Percentiles rank a stretch among this genome's conserved stretches.
Conservation (phyloP, 1,139 yeast genomes). For the Suhomyces wounanorum region DNA sequence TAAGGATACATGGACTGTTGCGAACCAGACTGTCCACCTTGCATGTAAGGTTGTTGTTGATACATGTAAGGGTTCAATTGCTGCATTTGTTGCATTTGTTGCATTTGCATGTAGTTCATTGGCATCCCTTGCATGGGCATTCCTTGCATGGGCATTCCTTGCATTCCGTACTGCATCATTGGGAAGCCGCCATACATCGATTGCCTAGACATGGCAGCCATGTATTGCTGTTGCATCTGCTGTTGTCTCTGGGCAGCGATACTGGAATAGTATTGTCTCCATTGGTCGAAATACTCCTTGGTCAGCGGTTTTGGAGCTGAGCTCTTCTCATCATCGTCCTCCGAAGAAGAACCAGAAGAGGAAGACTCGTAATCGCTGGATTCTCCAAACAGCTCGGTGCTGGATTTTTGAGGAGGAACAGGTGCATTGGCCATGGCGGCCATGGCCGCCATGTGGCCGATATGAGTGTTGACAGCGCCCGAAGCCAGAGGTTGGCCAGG, state of each 20-base stretch:
- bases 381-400: slow-evolving; percentile 9
- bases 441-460: neutral
- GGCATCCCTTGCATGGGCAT: slow-evolving; percentile 10
- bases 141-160: slow-evolving; percentile 5
- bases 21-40: neutral
- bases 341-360: slow-evolving; percentile 14
- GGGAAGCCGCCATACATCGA: slow-evolving; percentile 17
- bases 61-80: slow-evolving; percentile 16
- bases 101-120: slow-evolving; percentile 12
- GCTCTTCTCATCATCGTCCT: slow-evolving; percentile 19
- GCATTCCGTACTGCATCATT: slow-evolving; percentile 12
- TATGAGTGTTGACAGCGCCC: neutral
- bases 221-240: slow-evolving; percentile 15
- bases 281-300: slow-evolving; percentile 30
- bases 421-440: neutral
- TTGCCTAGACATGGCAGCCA: slow-evolving; percentile 16
- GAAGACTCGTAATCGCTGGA: slow-evolving; percentile 18
- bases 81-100: slow-evolving; percentile 15
- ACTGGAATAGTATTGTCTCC: slow-evolving; percentile 32
- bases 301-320: slow-evolving; percentile 15
- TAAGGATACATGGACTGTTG: slow-evolving; percentile 13
- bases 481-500: neutral
- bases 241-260: slow-evolving; percentile 30
- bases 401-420: neutral
- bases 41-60: slow-evolving; percentile 13